Conservation (phyloP, 352 stramenopile species). For the Globisporangium recalcitrans region DNA sequence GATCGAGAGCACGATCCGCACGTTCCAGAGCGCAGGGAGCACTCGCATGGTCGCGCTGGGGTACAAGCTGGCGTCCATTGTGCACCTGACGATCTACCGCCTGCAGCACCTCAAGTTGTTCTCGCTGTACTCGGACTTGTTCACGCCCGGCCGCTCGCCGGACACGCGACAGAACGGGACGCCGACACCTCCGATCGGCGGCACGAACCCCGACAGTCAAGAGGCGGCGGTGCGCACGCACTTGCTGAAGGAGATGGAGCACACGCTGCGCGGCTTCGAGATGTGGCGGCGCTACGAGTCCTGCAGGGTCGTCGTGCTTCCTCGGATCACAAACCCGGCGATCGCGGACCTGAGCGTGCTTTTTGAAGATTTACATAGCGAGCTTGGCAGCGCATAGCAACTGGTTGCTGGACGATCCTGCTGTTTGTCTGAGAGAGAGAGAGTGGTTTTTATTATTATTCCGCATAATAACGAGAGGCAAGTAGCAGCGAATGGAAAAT, state of each 20-base stretch:
- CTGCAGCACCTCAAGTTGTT: slow-evolving; percentile 80
- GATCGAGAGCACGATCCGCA: slow-evolving; percentile 73
- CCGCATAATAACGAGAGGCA: neutral
- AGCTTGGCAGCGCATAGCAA: slow-evolving; percentile 34
- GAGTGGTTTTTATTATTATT: slow-evolving; percentile 11
- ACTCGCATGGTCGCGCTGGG: slow-evolving; percentile 61
- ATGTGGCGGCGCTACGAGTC: slow-evolving; percentile 84
- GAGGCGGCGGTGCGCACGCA: slow-evolving; percentile 61
- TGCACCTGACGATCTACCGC: slow-evolving; percentile 76
- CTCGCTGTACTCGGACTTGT: slow-evolving; percentile 75
- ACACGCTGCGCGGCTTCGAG: slow-evolving; percentile 79
- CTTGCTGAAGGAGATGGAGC: slow-evolving; percentile 83
- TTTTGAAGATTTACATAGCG: slow-evolving; percentile 64
- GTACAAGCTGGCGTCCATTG: slow-evolving; percentile 81
- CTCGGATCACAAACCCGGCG: slow-evolving; percentile 67
- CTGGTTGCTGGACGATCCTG: neutral
- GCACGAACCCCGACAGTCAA: slow-evolving; percentile 42
- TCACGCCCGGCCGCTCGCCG: slow-evolving; percentile 68
- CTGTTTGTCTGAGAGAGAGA: slow-evolving; percentile 1
- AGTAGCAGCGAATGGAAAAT: neutral
- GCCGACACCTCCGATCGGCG: slow-evolving; percentile 57
- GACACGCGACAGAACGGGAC: slow-evolving; percentile 65
- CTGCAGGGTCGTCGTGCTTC: slow-evolving; percentile 62
- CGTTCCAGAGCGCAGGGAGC: slow-evolving; percentile 54
- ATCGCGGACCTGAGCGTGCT: slow-evolving; percentile 62